These are phyloP conservation scores for Parachlorella kessleri DNA, from an alignment of 139 green algal genomes.

Conservation along the genomic window DNA sequence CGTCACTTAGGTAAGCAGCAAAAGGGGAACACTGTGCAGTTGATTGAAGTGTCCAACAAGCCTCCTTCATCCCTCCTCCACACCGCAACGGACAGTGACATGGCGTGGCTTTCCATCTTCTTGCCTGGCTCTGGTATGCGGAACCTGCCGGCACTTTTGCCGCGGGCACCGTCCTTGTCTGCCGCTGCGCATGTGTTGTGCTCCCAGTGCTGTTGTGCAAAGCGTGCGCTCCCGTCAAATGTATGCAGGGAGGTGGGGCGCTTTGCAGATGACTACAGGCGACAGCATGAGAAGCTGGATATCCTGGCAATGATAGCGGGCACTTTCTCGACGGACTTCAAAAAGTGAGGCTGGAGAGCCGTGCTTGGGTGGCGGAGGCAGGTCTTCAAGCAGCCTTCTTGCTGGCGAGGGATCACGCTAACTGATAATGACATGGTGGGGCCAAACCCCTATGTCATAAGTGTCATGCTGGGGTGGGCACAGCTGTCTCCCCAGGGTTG, in stretches of 20 bases:
- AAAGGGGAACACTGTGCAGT: no score
- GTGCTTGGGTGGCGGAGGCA: no score
- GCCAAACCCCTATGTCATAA: background rate
- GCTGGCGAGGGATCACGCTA: background rate
- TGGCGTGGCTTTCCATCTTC: no score
- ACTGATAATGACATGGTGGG: background rate
- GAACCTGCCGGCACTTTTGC: background rate
- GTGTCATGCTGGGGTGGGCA: background rate
- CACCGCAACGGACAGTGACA: no score
- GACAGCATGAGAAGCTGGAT: slow-evolving; percentile 37
- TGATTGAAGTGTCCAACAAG: background rate
- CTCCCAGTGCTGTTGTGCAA: background rate
- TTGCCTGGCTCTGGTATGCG: no score
- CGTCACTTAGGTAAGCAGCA: slow-evolving; percentile 6
- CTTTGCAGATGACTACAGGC: slow-evolving; percentile 31
- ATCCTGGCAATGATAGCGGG: slow-evolving; percentile 49
- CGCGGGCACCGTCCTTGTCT: background rate
- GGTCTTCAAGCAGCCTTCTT: no score
- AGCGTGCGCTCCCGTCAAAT: no score
- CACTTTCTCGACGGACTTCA: slow-evolving; percentile 27
- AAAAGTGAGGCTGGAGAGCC: slow-evolving; percentile 10
- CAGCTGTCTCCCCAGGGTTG: background rate
- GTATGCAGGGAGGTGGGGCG: slow-evolving; percentile 34
- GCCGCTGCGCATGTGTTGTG: background rate
- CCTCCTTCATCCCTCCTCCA: background rate